Conservation (phyloP, 2,329 filamentous ascomycete species). For the Sporothrix brasiliensis region DNA sequence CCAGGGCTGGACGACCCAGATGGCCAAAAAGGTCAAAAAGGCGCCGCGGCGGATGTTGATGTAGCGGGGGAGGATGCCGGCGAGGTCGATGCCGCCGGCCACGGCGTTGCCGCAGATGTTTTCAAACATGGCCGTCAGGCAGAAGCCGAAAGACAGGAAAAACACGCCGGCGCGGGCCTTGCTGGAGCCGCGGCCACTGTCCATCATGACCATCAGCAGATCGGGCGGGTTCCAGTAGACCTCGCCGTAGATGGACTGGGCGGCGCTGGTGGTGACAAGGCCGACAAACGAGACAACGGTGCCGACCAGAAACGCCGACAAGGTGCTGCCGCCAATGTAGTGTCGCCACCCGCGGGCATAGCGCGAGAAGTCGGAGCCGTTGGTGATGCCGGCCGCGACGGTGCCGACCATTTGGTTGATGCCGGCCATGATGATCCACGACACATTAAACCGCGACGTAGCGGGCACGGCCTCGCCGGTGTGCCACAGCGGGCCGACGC, state of each 20-base stretch:
- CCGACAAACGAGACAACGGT: constrained; percentile 47
- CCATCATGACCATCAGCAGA: constrained; percentile 46
- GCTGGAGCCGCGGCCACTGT: constrained; percentile 41
- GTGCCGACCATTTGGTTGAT: constrained; percentile 49
- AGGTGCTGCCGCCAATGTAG: constrained; percentile 44
- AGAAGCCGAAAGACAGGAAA: constrained; percentile 51
- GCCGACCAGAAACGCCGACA: constrained; percentile 44
- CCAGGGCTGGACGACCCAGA: constrained; percentile 55
- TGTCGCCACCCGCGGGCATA: constrained; percentile 50
- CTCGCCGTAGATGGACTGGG: constrained; percentile 42
- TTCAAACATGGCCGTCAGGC: constrained; percentile 51
- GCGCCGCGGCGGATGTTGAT: constrained; percentile 60
- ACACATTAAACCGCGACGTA: constrained; percentile 36
- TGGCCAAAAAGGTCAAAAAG: constrained; percentile 52
- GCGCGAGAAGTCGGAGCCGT: constrained; percentile 51
- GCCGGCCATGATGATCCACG: constrained; percentile 48
- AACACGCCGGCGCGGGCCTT: constrained; percentile 49
- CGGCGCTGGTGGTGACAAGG: constrained; percentile 42
- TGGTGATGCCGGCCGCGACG: constrained; percentile 51
- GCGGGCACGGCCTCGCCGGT: constrained; percentile 27
- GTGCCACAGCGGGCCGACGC: constrained; percentile 40
- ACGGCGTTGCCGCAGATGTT: constrained; percentile 53
- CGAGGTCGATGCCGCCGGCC: constrained; percentile 58
- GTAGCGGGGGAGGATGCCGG: constrained; percentile 55
- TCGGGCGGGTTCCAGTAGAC: constrained; percentile 50